These are phyloP conservation scores for Coprinopsis cinerea DNA, from an alignment of 768 basidiomycete genomes.

Conservation along the genomic window DNA sequence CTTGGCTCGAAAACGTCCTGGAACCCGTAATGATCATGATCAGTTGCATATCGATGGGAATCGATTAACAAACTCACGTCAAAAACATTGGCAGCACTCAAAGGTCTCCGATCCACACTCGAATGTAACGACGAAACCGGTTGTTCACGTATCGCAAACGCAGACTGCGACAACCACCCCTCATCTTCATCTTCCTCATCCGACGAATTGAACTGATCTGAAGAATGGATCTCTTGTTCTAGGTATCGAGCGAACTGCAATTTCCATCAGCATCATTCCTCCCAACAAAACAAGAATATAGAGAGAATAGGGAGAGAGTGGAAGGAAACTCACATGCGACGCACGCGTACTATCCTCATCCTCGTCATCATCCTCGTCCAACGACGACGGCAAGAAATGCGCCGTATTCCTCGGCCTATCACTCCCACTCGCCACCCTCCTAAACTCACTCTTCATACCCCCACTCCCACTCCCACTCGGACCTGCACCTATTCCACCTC, in stretches of 20 bases:
- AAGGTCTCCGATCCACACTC: constrained; percentile 36
- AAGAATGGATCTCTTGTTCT: constrained; percentile 63
- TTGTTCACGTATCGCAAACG: constrained; percentile 51
- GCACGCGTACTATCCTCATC: constrained; percentile 36
- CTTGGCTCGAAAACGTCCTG: constrained; percentile 52
- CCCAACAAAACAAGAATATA: constrained; percentile 11
- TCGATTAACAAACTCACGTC: constrained; percentile 39
- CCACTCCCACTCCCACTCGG: neutral
- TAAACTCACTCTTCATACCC: constrained; percentile 12
- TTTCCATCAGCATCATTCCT: constrained; percentile 4
- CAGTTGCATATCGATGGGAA: neutral
- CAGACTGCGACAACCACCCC: constrained; percentile 76
- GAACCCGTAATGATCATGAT: neutral
- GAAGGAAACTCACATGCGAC: constrained; percentile 33
- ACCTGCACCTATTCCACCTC: neutral
- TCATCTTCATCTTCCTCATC: constrained; percentile 62
- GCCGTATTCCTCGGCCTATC: constrained; percentile 25
- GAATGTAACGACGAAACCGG: constrained; percentile 44
- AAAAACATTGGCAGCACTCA: constrained; percentile 36
- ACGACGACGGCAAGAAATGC: constrained; percentile 28
- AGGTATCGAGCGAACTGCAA: constrained; percentile 75
- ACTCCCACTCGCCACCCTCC: constrained; percentile 14
- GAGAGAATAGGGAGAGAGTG: too few relatives aligned
- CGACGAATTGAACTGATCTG: constrained; percentile 43
- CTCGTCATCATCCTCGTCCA: constrained; percentile 35